A percentile compares a stretch with the other conserved stretches of the same genome.
phyloP scores from a whole-genome alignment of 2,329 filamentous ascomycete genomes.

The Epichloe gansuensis region DNA sequence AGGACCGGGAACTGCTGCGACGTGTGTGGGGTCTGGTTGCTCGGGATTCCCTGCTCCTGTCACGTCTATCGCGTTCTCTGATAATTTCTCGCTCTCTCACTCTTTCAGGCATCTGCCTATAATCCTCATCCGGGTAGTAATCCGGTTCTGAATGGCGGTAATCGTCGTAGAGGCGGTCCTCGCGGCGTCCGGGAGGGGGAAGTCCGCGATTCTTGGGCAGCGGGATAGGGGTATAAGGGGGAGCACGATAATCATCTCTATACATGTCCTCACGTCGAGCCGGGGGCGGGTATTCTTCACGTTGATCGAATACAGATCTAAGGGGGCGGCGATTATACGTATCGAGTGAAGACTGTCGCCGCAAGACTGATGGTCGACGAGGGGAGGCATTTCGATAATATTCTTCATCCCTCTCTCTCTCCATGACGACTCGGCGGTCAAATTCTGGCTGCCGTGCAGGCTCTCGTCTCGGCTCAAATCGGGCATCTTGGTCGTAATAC shows the following conservation, averaged over 20 bases:
- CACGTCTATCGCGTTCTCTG: slow-evolving; percentile 32
- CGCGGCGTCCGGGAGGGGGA: slow-evolving; percentile 44
- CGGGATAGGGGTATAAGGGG: slow-evolving; percentile 48
- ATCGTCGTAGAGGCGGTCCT: slow-evolving; percentile 47
- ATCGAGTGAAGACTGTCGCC: slow-evolving; percentile 80
- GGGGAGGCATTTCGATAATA: slow-evolving; percentile 34
- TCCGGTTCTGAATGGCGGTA: slow-evolving; percentile 56
- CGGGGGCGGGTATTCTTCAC: slow-evolving; percentile 52
- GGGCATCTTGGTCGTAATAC: slow-evolving; percentile 42
- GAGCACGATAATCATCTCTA: slow-evolving; percentile 34
- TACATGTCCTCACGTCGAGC: slow-evolving; percentile 34
- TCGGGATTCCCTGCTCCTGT: slow-evolving; percentile 26
- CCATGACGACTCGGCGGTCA: slow-evolving; percentile 43
- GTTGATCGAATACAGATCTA: slow-evolving; percentile 33
- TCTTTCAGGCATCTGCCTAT: slow-evolving; percentile 45
- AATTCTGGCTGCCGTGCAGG: slow-evolving; percentile 25
- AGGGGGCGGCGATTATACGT: slow-evolving; percentile 70
- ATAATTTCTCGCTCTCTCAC: slow-evolving; percentile 50
- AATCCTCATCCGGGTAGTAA: slow-evolving; percentile 59
- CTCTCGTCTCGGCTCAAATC: slow-evolving; percentile 20
- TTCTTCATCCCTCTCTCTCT: slow-evolving; percentile 41
- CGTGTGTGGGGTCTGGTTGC: slow-evolving; percentile 26
- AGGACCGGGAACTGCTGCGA: slow-evolving; percentile 31
- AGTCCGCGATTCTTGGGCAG: slow-evolving; percentile 50
- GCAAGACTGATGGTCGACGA: slow-evolving; percentile 53